Base-by-base conservation (phyloP, 2,329 filamentous ascomycete genomes). In the Alternaria sp. region DNA sequence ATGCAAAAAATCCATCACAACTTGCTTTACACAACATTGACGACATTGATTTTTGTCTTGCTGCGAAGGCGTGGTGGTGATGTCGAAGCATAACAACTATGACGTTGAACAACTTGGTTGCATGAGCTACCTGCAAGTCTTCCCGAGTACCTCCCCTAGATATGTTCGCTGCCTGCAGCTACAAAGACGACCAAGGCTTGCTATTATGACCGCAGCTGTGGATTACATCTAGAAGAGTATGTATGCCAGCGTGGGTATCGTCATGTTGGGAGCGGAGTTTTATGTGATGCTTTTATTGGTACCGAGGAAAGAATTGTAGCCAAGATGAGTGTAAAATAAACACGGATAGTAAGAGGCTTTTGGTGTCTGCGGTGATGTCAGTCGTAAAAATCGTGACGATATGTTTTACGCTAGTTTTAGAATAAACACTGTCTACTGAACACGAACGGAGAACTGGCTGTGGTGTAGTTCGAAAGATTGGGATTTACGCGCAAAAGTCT, bases 271-370 rank as follows among this genome's bases (percentile, higher is more conserved):
- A 17, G 15, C n/a, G 36, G 36, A 17, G 9, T 40, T 6, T 40
- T 5, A 5, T 17, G 1, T n/a, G 3, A 9, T 17, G 4, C n/a
- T 4, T 40, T 4, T 11, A 40, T 9, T 1, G 6, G 36, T 17
- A 17, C 0, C 4, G 6, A 3, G 3, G 1, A 10, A 17, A 17
- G 9, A 5, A 11, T 6, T 3, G 4, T 3, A 11, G n/a, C 8
- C 2, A 17, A 17, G n/a, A 40, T 17, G 9, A 3, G n/a, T 17
- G 36, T 10, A 1, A 11, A 17, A 2, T 17, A 10, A 17, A 17
- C 9, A 17, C 36, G 8, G n/a, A 4, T 17, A 40, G n/a, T 17
- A 10, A 11, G 8, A n/a, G 15, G 36, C 4, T 17, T 3, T 0
- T 3, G 1, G 11, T 40, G 36, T 17, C n/a, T 40, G n/a, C 9